phyloP scores from a whole-genome alignment of 179 eudicot species.

The Beta lomatogona region DNA sequence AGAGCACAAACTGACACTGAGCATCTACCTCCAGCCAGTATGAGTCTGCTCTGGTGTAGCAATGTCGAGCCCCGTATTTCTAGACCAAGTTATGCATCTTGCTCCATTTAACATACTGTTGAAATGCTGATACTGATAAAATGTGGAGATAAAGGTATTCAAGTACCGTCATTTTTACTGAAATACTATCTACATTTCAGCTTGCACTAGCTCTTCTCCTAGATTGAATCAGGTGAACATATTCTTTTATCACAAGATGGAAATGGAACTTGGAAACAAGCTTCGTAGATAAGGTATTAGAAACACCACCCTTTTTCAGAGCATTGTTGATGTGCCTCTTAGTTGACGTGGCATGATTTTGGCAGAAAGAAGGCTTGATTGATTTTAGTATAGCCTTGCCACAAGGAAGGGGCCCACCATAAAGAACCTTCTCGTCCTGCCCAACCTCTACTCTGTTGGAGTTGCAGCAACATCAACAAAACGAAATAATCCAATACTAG shows the following conservation, averaged over 20 bases:
- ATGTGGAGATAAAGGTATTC: not conserved
- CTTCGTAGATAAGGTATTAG: conserved; percentile 42
- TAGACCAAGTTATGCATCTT: not conserved
- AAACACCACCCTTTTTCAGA: conserved; percentile 61
- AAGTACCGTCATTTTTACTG: conserved; percentile 24
- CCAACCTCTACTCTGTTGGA: conserved; percentile 34
- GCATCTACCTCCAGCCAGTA: too few species aligned
- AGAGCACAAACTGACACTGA: not conserved
- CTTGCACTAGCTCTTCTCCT: conserved; percentile 45
- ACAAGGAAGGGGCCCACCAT: conserved; percentile 38
- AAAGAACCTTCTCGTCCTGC: too few species aligned
- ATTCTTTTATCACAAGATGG: conserved; percentile 57
- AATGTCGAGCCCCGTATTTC: not conserved
- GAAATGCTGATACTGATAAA: not conserved
- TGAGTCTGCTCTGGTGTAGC: not conserved
- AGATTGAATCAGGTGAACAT: conserved; percentile 52
- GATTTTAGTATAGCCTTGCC: conserved; percentile 58
- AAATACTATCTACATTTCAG: conserved; percentile 26
- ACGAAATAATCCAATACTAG: not conserved
- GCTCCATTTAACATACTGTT: not conserved
- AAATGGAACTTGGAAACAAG: conserved; percentile 63
- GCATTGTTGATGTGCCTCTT: conserved; percentile 43
- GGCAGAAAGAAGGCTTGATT: conserved; percentile 52
- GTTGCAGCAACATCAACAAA: conserved; percentile 8
- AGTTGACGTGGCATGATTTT: conserved; percentile 37